Percentiles rank a stretch among this genome's conserved stretches.
Conservation (phyloP, 441 rosid species). For the Theobroma grandiflorum region DNA sequence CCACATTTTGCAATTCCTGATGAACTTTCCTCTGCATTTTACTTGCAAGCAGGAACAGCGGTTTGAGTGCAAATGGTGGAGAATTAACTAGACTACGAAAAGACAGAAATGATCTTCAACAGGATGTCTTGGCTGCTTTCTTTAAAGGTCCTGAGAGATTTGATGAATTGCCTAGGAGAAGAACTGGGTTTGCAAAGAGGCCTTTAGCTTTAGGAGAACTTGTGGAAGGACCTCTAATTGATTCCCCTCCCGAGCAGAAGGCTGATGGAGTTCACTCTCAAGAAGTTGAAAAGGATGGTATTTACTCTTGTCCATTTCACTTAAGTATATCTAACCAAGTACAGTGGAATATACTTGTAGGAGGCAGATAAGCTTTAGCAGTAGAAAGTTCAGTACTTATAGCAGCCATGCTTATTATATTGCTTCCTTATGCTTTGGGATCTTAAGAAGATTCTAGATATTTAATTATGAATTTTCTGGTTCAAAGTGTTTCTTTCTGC, state of each 20-base stretch:
- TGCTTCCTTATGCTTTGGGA: not conserved
- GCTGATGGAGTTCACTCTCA: constrained; percentile 21
- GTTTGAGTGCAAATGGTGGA: constrained; percentile 32
- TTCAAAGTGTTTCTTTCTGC: not conserved
- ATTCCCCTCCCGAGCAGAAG: constrained; percentile 33
- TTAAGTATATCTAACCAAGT: constrained; percentile 23
- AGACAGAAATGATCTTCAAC: constrained; percentile 45
- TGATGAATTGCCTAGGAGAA: constrained; percentile 37
- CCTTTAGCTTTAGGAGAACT: constrained; percentile 33
- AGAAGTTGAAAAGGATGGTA: constrained; percentile 42
- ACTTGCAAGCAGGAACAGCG: constrained; percentile 25
- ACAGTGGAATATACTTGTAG: not conserved
- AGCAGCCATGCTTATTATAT: not conserved
- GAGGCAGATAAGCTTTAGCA: constrained; percentile 6
- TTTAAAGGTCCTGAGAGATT: constrained; percentile 42
- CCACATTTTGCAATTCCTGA: not conserved
- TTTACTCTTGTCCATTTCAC: constrained; percentile 11
- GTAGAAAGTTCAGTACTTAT: not conserved
- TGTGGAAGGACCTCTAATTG: constrained; percentile 44
- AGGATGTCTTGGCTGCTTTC: constrained; percentile 53
- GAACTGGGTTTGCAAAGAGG: constrained; percentile 33
- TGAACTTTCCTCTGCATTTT: constrained; percentile 8
- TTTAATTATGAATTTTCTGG: not conserved
- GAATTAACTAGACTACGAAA: constrained; percentile 29
- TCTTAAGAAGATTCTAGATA: not conserved